Evolutionary conservation across 2,329 filamentous ascomycete species (phyloP), one percentile per base, ranked within the genome.

Genomic region (Colletotrichum somersetense): DNA sequence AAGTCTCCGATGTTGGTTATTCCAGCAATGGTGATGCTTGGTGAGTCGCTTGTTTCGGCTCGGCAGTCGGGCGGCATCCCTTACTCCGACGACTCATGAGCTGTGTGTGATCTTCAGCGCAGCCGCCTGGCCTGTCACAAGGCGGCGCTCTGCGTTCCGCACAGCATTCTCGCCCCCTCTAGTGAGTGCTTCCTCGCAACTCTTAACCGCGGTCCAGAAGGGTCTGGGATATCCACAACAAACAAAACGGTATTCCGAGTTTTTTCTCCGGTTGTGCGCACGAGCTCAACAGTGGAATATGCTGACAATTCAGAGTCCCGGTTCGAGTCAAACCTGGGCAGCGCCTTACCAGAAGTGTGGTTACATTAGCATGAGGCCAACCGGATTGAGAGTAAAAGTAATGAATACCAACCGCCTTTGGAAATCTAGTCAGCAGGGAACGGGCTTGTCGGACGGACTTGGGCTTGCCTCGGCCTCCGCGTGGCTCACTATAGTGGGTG

Each of bases 71-170:
- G 59, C 18, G 64, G 30, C 48, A 56, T 70, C 55, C 53, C 33
- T 70, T 56, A 70, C 46, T 16, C 44, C 30, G 55, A 8, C 66
- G 70, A 72, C 50, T 72, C 66, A 61, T 65, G 70, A 46, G 38
- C 18, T 8, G 23, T 44, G 46, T 38, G 38, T 35, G 50, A 48
- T 61, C 33, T 33, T 20, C 55, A 55, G 55, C 55, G 52, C 59
- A 42, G 30, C 56, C 65, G 38, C 52, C n/a, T 58, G 53, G 53
- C 46, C 16, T 40, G 55, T 55, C 40, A 38, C 55, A 30, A 40
- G 46, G 59, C 50, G 59, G 42, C 8, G 18, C 65, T 64, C 59
- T 72, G 69, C 69, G 69, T 46, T 44, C 26, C 35, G 10, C 44
- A 23, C 55, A 26, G 30, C 30, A 23, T 48, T 35, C 10, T 64